phyloP scores from a whole-genome alignment of 306 rosid species.

The Hippophae rhamnoides region DNA sequence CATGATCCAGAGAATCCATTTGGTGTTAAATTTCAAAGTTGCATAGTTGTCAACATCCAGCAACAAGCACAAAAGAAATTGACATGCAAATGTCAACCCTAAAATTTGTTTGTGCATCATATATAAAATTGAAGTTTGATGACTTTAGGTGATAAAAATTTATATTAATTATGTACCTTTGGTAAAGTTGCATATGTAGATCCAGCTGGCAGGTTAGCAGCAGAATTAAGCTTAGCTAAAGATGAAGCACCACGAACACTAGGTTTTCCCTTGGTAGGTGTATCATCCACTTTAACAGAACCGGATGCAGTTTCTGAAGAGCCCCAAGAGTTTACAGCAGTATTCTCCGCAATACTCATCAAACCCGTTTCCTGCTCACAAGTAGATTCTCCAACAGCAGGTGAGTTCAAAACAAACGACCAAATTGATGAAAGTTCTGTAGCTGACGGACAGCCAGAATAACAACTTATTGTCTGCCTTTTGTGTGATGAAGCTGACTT shows the following conservation, averaged over 20 bases:
- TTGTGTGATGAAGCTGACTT: slow-evolving; percentile 59
- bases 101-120: background rate
- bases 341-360: slow-evolving; percentile 78
- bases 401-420: slow-evolving; percentile 61
- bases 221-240: slow-evolving; percentile 34
- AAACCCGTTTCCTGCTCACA: slow-evolving; percentile 86
- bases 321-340: slow-evolving; percentile 26
- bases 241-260: slow-evolving; percentile 39
- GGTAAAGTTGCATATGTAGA: slow-evolving; percentile 40
- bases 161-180: slow-evolving; percentile 44
- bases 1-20: no score
- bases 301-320: slow-evolving; percentile 35
- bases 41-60: no score
- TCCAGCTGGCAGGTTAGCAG: slow-evolving; percentile 35
- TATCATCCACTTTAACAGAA: slow-evolving; percentile 32
- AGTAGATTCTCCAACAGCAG: slow-evolving; percentile 49
- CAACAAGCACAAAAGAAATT: no score
- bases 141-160: background rate
- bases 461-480: slow-evolving; percentile 69
- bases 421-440: slow-evolving; percentile 81
- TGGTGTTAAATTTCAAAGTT: no score
- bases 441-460: slow-evolving; percentile 89
- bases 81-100: no score
- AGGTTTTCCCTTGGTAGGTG: slow-evolving; percentile 27
- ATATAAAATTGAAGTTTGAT: background rate